phyloP scores from a whole-genome alignment of 495 filamentous ascomycete species.

The Neurospora africana region DNA sequence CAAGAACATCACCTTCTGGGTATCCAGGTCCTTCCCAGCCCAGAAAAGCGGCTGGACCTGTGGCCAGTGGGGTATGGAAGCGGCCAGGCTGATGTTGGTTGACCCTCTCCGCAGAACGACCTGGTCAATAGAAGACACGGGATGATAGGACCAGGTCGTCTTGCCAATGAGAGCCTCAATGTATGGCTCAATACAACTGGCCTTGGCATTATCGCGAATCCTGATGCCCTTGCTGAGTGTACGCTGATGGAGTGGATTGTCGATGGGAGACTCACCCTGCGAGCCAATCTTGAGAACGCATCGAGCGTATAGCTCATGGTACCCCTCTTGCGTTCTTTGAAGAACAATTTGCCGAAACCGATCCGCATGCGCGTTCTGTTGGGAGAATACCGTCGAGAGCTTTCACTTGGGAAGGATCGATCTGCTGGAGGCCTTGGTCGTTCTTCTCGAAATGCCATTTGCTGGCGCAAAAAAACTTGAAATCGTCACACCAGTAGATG shows the following conservation, averaged over 20 bases:
- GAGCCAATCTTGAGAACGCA: conserved; percentile 41
- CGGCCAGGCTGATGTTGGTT: too few relatives aligned
- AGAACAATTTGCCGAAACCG: conserved; percentile 43
- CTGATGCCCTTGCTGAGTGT: neutral
- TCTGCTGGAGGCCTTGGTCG: too few relatives aligned
- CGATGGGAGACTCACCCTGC: conserved; percentile 8
- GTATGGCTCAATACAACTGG: neutral
- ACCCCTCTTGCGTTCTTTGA: conserved; percentile 34
- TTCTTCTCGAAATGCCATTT: too few relatives aligned
- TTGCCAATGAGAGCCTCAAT: conserved; percentile 9
- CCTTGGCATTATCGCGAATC: neutral
- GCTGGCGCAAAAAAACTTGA: too few relatives aligned
- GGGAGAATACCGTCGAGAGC: neutral
- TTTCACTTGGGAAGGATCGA: too few relatives aligned
- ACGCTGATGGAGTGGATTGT: neutral
- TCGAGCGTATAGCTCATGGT: conserved; percentile 30
- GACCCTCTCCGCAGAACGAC: too few relatives aligned
- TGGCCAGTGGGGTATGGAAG: too few relatives aligned
- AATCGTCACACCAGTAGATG: too few relatives aligned
- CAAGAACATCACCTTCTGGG: too few relatives aligned
- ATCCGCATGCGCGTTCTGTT: conserved; percentile 38
- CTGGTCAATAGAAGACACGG: too few relatives aligned
- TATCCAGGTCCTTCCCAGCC: too few relatives aligned
- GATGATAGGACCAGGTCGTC: conserved; percentile 1
- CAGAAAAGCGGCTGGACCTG: too few relatives aligned